Base-by-base conservation (phyloP, 768 basidiomycete species). In the Gautieria morchelliformis region DNA sequence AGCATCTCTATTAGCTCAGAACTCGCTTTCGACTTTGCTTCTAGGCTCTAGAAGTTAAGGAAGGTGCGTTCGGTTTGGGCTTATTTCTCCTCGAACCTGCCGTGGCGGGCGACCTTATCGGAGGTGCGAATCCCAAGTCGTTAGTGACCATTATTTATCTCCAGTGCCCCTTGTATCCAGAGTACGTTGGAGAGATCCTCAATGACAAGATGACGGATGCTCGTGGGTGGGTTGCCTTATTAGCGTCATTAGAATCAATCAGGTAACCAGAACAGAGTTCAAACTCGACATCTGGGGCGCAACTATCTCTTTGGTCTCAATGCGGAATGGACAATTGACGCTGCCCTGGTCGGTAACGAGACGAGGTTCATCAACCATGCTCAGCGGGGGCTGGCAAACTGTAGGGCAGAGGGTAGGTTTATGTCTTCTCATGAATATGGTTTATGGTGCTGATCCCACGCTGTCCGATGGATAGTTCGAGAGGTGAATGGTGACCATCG, bases 321-420 rank as follows among this genome's bases (percentile, higher is more conserved):
- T 61, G 44, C 64, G 0, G 65, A 67, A 0, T 62, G 76, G 30
- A 70, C 74, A 8, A 63, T 87, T n/a, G 87, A 89, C 64, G 71
- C 79, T 32, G 67, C 75, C 17, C 73, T 70, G 37, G 75, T 71
- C 0, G 86, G 84, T 4, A 88, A 88, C 58, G 72, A 75, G 41
- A 73, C 84, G n/a, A 74, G 85, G 14, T 88, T 81, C 62, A 80
- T 89, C 53, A 85, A 90, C 62, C 87, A 89, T 57, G 69, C 71
- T 20, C 62, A 47, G 49, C 37, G 51, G 35, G 58, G 58, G 51
- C 60, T 46, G 17, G 65, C 69, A 3, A 87, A 84, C 62, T 79
- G 78, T 58, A 51, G 59, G 1, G 80, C 81, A 0, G 62, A 58
- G 56, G 73, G 83, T 83, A 61, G 27, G 72, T 64, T 42, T 24